phyloP scores from a whole-genome alignment of 2,329 filamentous ascomycete species.

The Sporothrix inflata region DNA sequence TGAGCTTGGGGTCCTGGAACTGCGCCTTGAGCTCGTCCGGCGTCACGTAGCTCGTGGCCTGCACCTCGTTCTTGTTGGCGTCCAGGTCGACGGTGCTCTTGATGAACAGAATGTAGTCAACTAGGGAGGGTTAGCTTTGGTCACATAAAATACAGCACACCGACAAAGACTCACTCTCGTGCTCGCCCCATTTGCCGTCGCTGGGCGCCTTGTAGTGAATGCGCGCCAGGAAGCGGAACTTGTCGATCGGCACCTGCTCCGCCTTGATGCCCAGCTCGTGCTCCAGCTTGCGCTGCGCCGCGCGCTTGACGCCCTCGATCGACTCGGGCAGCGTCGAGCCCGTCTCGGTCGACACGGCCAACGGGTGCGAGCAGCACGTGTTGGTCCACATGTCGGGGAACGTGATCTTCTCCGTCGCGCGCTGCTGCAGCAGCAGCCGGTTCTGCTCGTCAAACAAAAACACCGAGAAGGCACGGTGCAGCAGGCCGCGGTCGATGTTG shows the following conservation, averaged over 20 bases:
- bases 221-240: conserved; percentile 91
- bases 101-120: conserved; percentile 99
- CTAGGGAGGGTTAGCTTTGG: conserved; percentile 47
- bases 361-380: conserved; percentile 97
- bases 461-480: conserved; percentile 96
- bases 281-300: conserved; percentile 88
- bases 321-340: conserved; percentile 80
- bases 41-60: conserved; percentile 81
- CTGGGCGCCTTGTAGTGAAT: conserved; percentile 99
- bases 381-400: conserved; percentile 99
- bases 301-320: conserved; percentile 83
- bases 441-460: conserved; percentile 97
- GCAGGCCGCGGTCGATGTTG: conserved; percentile 93
- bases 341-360: conserved; percentile 89
- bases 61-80: conserved; percentile 85
- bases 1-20: conserved; percentile 78
- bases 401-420: conserved; percentile 95
- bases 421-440: conserved; percentile 90
- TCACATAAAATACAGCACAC: neutral
- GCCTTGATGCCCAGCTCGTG: conserved; percentile 93
- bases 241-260: conserved; percentile 84
- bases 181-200: conserved; percentile 97
- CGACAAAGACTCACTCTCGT: conserved; percentile 75
- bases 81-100: conserved; percentile 86
- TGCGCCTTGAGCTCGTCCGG: conserved; percentile 80